These are phyloP conservation scores for Vicia villosa DNA, from an alignment of 306 rosid species.

Conservation along the genomic window DNA sequence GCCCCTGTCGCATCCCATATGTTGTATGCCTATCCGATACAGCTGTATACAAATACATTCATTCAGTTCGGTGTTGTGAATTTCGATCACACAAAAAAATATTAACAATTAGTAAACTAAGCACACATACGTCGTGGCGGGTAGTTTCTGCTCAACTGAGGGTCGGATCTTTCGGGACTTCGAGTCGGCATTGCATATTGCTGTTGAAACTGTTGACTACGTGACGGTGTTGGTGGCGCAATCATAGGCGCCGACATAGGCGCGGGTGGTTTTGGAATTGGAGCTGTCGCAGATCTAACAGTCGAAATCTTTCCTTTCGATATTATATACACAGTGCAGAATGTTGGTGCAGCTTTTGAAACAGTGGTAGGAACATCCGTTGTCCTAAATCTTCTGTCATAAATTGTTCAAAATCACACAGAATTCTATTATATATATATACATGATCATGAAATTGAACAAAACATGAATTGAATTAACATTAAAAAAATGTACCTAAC, in stretches of 20 bases:
- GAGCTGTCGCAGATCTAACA: constrained; percentile 50
- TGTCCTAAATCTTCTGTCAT: constrained; percentile 66
- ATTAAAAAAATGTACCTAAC: constrained; percentile 45
- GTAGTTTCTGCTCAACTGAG: constrained; percentile 1
- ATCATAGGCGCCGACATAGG: background rate
- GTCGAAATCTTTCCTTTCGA: constrained; percentile 64
- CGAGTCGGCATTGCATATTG: background rate
- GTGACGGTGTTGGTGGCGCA: background rate
- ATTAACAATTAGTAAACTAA: background rate
- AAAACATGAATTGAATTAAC: background rate
- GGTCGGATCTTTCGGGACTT: constrained; percentile 24
- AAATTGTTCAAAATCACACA: background rate
- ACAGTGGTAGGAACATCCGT: constrained; percentile 60
- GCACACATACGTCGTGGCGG: constrained; percentile 42
- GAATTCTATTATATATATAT: background rate
- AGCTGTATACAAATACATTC: constrained; percentile 20
- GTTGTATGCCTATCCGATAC: constrained; percentile 32
- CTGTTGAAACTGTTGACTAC: constrained; percentile 9
- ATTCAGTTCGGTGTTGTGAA: background rate
- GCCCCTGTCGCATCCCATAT: constrained; percentile 6
- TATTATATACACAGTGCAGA: constrained; percentile 69
- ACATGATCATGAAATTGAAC: background rate
- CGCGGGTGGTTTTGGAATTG: constrained; percentile 32
- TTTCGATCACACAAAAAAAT: background rate
- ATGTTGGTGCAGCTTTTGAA: constrained; percentile 63